Conservation (phyloP, 2,329 filamentous ascomycete genomes). For the Trichoderma sp. region DNA sequence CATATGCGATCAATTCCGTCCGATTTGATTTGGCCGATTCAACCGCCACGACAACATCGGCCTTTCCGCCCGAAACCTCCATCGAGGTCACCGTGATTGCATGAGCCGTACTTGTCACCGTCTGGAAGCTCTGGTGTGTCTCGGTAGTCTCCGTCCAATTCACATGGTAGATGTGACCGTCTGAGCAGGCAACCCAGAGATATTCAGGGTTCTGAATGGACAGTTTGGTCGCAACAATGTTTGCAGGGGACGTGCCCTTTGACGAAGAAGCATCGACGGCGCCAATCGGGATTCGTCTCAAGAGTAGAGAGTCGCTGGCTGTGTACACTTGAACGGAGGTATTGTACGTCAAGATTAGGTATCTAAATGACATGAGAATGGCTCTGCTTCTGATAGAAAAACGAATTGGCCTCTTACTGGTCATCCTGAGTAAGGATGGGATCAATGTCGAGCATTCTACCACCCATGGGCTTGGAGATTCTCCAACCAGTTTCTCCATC, state of each 20-base stretch:
- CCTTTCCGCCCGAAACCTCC: conserved; percentile 31
- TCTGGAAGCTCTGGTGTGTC: conserved; percentile 39
- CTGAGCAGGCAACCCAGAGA: conserved; percentile 59
- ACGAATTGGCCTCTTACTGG: conserved; percentile 44
- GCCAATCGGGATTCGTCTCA: conserved; percentile 63
- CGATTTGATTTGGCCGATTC: conserved; percentile 39
- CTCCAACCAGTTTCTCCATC: conserved; percentile 48
- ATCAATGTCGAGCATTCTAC: conserved; percentile 62
- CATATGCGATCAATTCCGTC: conserved; percentile 46
- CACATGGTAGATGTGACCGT: conserved; percentile 55
- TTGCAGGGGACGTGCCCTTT: conserved; percentile 27
- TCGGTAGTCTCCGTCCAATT: conserved; percentile 54
- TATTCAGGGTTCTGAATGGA: conserved; percentile 42
- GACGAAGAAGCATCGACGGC: conserved; percentile 28
- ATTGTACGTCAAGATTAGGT: conserved; percentile 71
- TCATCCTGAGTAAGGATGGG: conserved; percentile 61
- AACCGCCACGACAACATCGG: conserved; percentile 48
- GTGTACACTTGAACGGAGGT: conserved; percentile 79
- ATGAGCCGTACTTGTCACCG: conserved; percentile 42
- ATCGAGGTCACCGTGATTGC: conserved; percentile 45
- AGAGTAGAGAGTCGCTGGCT: conserved; percentile 73
- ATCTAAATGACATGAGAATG: conserved; percentile 43
- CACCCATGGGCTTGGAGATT: conserved; percentile 62
- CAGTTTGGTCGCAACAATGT: conserved; percentile 42
- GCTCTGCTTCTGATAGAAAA: neutral